Base-by-base conservation (phyloP, 805 yeast species). In the Yarrowia sp. region DNA sequence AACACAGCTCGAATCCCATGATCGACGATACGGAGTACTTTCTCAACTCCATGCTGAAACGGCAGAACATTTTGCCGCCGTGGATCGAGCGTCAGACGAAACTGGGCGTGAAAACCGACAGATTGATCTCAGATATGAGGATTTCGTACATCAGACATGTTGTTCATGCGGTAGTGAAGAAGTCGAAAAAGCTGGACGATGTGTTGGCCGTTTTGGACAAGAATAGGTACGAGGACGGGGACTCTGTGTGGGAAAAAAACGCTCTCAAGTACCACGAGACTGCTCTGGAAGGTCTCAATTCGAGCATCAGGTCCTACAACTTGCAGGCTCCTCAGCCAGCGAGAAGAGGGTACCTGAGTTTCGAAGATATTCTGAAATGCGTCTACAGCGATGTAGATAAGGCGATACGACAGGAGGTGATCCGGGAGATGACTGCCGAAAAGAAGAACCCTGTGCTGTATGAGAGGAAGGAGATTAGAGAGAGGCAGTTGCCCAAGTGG, bases 61-160 rank as follows among this genome's bases (percentile, higher is more conserved):
- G 85, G 50, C 97, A 92, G 76, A 92, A 91, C 60, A 87, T 91
- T 0, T 79, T 87, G 12, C 97, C 97, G 0, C 96, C 96, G 0
- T 92, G 97, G 97, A 88, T 92, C 43, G 96, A 91, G 72, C 87
- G 85, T 67, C 95, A 90, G 75, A 80, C 84, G 19, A 81, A 85
- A 1, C 85, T 88, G 4, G 82, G 83, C 50, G 69, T 72, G 1
- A 84, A 84, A 43, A 80, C 89, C 9, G 74, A 72, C 2, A 73
- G 73, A 0, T 86, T 90, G 66, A 36, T 61, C 19, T 47, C 55
- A 3, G 66, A 61, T 15, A 47, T 61, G 55, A 20, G 55, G 3
- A 3, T 47, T 0, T 36, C 46, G 8, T 61, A 46, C 13, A 36
- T 47, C 42, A 17, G 66, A 9, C 67, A 49, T 44, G 69, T 67